A percentile compares a stretch with the other conserved stretches of the same genome.
Conservation (phyloP, 495 filamentous ascomycete species). For the Podospora didyma region DNA sequence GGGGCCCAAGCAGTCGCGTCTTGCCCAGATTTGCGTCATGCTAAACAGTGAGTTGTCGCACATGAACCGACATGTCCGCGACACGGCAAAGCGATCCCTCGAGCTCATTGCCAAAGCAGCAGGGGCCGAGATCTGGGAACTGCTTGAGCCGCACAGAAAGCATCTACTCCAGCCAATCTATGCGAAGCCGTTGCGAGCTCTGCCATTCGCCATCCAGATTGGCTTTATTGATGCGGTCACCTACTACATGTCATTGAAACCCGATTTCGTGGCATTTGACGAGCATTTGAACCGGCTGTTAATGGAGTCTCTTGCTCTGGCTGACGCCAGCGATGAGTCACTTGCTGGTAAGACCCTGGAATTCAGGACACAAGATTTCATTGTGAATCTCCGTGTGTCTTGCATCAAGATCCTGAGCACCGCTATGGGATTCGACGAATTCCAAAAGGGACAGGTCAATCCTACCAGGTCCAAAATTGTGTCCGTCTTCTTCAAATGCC, state of each 20-base stretch:
- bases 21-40: conserved; percentile 72
- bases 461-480: conserved; percentile 81
- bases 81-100: conserved; percentile 75
- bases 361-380: conserved; percentile 83
- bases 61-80: conserved; percentile 90
- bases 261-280: conserved; percentile 83
- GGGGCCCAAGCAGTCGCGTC: conserved; percentile 41
- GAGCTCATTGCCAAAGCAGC: conserved; percentile 73
- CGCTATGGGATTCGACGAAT: conserved; percentile 88
- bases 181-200: conserved; percentile 85
- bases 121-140: conserved; percentile 73
- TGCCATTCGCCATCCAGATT: conserved; percentile 91
- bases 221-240: conserved; percentile 97
- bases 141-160: conserved; percentile 84
- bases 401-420: conserved; percentile 90
- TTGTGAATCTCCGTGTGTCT: conserved; percentile 86
- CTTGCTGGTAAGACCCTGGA: conserved; percentile 81
- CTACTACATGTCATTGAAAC: conserved; percentile 81
- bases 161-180: conserved; percentile 82
- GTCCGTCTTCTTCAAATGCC: conserved; percentile 92
- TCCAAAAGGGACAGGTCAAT: conserved; percentile 60
- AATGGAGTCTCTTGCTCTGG: conserved; percentile 86
- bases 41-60: conserved; percentile 85
- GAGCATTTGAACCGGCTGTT: conserved; percentile 85
- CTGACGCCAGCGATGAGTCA: conserved; percentile 88